Evolutionary conservation across 106 monocot species (phyloP).

Genomic region (Ottelia alismoides): DNA sequence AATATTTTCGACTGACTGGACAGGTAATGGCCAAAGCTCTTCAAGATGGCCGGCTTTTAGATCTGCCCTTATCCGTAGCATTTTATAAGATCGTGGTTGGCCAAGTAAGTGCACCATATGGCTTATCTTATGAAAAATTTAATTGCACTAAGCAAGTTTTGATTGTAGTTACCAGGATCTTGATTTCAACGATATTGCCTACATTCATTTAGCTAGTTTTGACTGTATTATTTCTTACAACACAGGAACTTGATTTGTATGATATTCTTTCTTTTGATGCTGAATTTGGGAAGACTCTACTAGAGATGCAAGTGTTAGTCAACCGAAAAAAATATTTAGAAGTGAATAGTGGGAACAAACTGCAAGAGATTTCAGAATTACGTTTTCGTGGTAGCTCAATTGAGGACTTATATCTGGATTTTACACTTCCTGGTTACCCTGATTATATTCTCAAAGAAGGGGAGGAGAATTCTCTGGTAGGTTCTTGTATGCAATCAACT

Average conservation of each 20-base stretch:
- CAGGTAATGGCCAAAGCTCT: slow-evolving; percentile 89
- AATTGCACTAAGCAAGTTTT: too few relatives aligned
- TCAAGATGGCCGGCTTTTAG: slow-evolving; percentile 90
- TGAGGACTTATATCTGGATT: slow-evolving; percentile 78
- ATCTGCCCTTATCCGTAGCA: slow-evolving; percentile 64
- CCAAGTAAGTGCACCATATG: slow-evolving; percentile 66
- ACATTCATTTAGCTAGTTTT: too few relatives aligned
- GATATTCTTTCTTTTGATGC: slow-evolving; percentile 94
- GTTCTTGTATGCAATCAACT: too few relatives aligned
- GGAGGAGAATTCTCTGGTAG: slow-evolving; percentile 44
- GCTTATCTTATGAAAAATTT: too few relatives aligned
- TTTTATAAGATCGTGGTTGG: slow-evolving; percentile 90
- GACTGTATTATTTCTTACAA: neutral
- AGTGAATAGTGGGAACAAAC: slow-evolving; percentile 15
- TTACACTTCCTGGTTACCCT: slow-evolving; percentile 94
- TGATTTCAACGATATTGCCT: too few relatives aligned
- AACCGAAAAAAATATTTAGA: slow-evolving; percentile 52
- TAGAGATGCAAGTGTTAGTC: slow-evolving; percentile 80
- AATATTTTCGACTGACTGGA: slow-evolving; percentile 80
- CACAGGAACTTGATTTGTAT: slow-evolving; percentile 82
- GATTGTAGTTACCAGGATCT: too few relatives aligned
- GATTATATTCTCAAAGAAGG: slow-evolving; percentile 76
- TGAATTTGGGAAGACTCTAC: slow-evolving; percentile 79
- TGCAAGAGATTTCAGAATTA: slow-evolving; percentile 33
- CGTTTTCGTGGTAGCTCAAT: slow-evolving; percentile 60